phyloP scores from a whole-genome alignment of 805 yeast species.

The Wickerhamomyces queroliae region DNA sequence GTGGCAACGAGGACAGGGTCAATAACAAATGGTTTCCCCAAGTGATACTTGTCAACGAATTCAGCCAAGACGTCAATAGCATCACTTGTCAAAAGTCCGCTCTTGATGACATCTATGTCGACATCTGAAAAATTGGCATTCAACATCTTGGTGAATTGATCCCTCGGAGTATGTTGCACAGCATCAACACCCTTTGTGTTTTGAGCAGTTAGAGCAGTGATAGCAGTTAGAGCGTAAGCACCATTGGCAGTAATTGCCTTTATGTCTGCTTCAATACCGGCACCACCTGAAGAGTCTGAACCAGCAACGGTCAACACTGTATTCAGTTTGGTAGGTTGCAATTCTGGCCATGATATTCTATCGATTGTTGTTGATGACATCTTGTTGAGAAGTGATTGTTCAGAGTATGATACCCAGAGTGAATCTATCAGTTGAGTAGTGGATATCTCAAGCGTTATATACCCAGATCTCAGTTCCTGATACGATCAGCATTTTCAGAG shows the following conservation, averaged over 20 bases:
- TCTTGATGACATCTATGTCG: constrained; percentile 61
- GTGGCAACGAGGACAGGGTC: constrained; percentile 88
- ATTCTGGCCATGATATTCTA: constrained; percentile 1
- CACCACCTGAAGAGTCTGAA: constrained; percentile 85
- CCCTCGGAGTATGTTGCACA: constrained; percentile 36
- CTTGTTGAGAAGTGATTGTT: background rate
- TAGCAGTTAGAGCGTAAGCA: constrained; percentile 72
- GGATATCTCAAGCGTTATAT: background rate
- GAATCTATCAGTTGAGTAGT: too few relatives aligned
- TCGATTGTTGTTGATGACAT: background rate
- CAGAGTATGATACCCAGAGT: background rate
- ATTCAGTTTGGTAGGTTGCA: constrained; percentile 20
- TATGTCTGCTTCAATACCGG: constrained; percentile 86
- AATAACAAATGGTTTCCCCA: constrained; percentile 41
- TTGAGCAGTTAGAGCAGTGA: constrained; percentile 78
- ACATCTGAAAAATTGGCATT: constrained; percentile 55
- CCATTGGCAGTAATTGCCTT: constrained; percentile 73
- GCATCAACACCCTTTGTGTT: constrained; percentile 46
- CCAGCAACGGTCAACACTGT: constrained; percentile 56
- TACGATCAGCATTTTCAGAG: too few relatives aligned
- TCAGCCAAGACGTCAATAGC: constrained; percentile 43
- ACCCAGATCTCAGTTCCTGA: too few relatives aligned
- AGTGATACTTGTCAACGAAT: constrained; percentile 26
- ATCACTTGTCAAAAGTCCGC: constrained; percentile 66
- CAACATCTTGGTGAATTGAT: constrained; percentile 42